Evolutionary conservation across 2,329 filamentous ascomycete genomes (phyloP).

Genomic region (Talaromyces rugulosus): DNA sequence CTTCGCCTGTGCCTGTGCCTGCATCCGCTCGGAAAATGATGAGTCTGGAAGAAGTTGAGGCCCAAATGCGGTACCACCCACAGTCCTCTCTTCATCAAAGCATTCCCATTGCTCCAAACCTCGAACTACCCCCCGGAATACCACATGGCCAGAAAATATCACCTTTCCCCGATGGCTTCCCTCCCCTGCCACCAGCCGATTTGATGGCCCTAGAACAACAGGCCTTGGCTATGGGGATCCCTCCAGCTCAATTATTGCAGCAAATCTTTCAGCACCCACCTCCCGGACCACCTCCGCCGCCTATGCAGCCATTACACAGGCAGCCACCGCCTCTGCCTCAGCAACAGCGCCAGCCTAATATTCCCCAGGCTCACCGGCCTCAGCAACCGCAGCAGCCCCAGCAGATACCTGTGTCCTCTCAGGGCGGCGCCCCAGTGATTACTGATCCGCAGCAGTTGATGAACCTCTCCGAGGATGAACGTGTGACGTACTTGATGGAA

Average conservation of each 20-base stretch:
- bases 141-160: slow-evolving; percentile 30
- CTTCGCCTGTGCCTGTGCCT: slow-evolving; percentile 29
- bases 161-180: slow-evolving; percentile 26
- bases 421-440: slow-evolving; percentile 48
- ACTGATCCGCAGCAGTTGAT: slow-evolving; percentile 69
- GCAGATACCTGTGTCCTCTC: slow-evolving; percentile 29
- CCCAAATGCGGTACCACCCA: slow-evolving; percentile 71
- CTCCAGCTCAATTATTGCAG: slow-evolving; percentile 34
- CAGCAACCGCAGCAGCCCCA: slow-evolving; percentile 16
- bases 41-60: slow-evolving; percentile 96
- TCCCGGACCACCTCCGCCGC: slow-evolving; percentile 49
- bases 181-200: slow-evolving; percentile 36
- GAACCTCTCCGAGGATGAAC: slow-evolving; percentile 77
- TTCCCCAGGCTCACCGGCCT: neutral
- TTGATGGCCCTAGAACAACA: slow-evolving; percentile 50
- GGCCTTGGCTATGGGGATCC: slow-evolving; percentile 30
- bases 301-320: slow-evolving; percentile 39
- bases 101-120: slow-evolving; percentile 22
- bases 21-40: slow-evolving; percentile 70
- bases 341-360: neutral
- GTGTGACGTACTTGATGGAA: slow-evolving; percentile 76
- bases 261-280: slow-evolving; percentile 35
- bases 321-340: slow-evolving; percentile 6
- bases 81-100: slow-evolving; percentile 12
- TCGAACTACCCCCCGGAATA: slow-evolving; percentile 28